phyloP scores from a whole-genome alignment of 768 basidiomycete species.

The Pholiota microspora region DNA sequence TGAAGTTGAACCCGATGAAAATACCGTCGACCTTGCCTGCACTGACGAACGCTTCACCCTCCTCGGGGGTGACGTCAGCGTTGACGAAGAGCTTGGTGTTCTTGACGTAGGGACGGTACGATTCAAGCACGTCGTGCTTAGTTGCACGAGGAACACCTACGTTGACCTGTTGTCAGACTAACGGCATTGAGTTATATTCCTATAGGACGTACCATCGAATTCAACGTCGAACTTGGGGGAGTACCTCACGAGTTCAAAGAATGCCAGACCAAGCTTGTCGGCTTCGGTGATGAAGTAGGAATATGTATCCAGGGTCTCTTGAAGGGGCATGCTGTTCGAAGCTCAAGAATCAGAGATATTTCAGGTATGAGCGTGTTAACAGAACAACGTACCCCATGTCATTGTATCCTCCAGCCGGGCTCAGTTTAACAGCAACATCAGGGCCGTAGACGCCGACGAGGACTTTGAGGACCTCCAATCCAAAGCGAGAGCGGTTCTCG shows the following conservation, averaged over 20 bases:
- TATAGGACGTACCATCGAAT: conserved; percentile 30
- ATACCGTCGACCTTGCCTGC: conserved; percentile 33
- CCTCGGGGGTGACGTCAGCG: conserved; percentile 18
- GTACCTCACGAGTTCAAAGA: conserved; percentile 32
- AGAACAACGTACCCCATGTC: conserved; percentile 37
- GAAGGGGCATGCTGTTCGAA: conserved; percentile 36
- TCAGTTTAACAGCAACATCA: conserved; percentile 37
- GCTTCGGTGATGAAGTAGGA: conserved; percentile 40
- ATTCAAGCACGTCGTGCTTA: conserved; percentile 17
- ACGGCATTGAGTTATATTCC: no score
- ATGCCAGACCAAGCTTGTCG: conserved; percentile 35
- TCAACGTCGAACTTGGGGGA: conserved; percentile 18
- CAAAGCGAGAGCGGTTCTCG: conserved; percentile 55
- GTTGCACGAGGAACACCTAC: conserved; percentile 18
- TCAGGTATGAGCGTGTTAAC: not conserved
- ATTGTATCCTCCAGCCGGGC: not conserved
- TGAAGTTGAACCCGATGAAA: conserved; percentile 33
- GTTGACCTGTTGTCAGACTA: no score
- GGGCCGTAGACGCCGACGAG: conserved; percentile 37
- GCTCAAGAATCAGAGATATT: not conserved
- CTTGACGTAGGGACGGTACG: conserved; percentile 19
- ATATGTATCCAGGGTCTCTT: conserved; percentile 41
- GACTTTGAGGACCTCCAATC: conserved; percentile 48
- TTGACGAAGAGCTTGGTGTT: conserved; percentile 19
- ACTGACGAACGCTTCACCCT: conserved; percentile 32